These are phyloP conservation scores for Penicillium frequentans DNA, from an alignment of 2,329 filamentous ascomycete genomes.

Conservation along the genomic window DNA sequence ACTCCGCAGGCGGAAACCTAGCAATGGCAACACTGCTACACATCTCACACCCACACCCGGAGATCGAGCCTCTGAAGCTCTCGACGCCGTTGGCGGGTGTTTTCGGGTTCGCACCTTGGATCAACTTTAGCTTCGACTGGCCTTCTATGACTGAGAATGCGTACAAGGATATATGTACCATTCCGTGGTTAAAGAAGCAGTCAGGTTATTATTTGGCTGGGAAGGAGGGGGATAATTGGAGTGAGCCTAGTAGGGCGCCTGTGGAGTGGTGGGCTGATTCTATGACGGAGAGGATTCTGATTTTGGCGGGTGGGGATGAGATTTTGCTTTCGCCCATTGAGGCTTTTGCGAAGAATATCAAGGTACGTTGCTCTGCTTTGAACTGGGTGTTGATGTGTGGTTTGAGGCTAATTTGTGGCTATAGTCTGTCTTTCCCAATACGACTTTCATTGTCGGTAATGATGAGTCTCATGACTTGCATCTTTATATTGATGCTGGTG, in stretches of 20 bases:
- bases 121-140: slow-evolving; percentile 46
- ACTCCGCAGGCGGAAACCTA: slow-evolving; percentile 44
- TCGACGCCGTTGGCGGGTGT: slow-evolving; percentile 44
- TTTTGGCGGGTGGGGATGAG: slow-evolving; percentile 56
- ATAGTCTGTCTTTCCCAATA: slow-evolving; percentile 31
- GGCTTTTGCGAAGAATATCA: slow-evolving; percentile 32
- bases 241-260: slow-evolving; percentile 49
- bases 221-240: slow-evolving; percentile 49
- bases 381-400: not conserved
- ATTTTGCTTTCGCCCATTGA: slow-evolving; percentile 46
- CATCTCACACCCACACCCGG: slow-evolving; percentile 54
- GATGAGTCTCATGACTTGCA: slow-evolving; percentile 32
- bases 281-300: slow-evolving; percentile 49
- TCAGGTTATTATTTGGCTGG: slow-evolving; percentile 45
- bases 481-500: slow-evolving; percentile 22
- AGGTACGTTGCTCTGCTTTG: slow-evolving; percentile 21
- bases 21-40: slow-evolving; percentile 35
- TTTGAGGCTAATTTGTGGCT: not conserved
- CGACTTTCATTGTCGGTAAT: slow-evolving; percentile 27
- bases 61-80: slow-evolving; percentile 42
- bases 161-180: slow-evolving; percentile 51
- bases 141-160: slow-evolving; percentile 46
- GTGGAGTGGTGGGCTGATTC: slow-evolving; percentile 54
- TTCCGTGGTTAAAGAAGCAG: slow-evolving; percentile 42
- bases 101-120: slow-evolving; percentile 59